Evolutionary conservation across 2,329 filamentous ascomycete species (phyloP).

Genomic region (Fusarium sp.): DNA sequence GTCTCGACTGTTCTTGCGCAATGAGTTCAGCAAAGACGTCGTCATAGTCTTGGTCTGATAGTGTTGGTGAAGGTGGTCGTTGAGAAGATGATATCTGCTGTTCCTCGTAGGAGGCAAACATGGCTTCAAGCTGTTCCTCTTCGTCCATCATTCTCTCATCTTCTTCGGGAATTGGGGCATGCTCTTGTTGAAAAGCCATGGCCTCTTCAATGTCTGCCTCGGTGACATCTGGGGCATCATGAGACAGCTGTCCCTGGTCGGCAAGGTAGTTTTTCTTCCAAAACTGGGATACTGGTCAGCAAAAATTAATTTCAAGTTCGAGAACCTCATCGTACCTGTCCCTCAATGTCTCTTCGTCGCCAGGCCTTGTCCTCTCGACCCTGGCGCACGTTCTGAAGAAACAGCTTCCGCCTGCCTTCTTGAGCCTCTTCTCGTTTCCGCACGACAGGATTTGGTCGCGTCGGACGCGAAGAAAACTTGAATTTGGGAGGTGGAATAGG

Average conservation of each 20-base stretch:
- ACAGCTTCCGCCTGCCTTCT: slow-evolving; percentile 71
- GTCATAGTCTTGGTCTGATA: slow-evolving; percentile 69
- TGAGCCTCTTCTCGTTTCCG: slow-evolving; percentile 68
- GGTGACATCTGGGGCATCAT: slow-evolving; percentile 53
- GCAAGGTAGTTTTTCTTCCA: slow-evolving; percentile 50
- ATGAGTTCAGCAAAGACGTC: slow-evolving; percentile 62
- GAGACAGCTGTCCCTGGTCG: slow-evolving; percentile 46
- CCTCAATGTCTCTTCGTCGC: slow-evolving; percentile 69
- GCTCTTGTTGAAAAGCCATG: slow-evolving; percentile 48
- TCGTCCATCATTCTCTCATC: slow-evolving; percentile 67
- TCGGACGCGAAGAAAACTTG: slow-evolving; percentile 63
- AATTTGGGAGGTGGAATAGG: slow-evolving; percentile 54
- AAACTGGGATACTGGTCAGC: slow-evolving; percentile 43
- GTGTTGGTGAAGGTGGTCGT: slow-evolving; percentile 48
- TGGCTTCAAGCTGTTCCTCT: slow-evolving; percentile 65
- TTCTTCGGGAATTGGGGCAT: slow-evolving; percentile 38
- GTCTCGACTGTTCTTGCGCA: slow-evolving; percentile 44
- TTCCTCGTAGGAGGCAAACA: slow-evolving; percentile 59
- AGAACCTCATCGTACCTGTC: slow-evolving; percentile 50
- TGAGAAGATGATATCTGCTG: slow-evolving; percentile 35
- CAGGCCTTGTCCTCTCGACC: slow-evolving; percentile 67
- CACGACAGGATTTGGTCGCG: slow-evolving; percentile 70
- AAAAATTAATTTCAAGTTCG: neutral
- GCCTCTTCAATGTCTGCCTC: slow-evolving; percentile 64
- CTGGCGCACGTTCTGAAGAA: slow-evolving; percentile 72